Evolutionary conservation across 805 yeast species (phyloP), one percentile per base, ranked within the genome.

Genomic region (Candida maesae): DNA sequence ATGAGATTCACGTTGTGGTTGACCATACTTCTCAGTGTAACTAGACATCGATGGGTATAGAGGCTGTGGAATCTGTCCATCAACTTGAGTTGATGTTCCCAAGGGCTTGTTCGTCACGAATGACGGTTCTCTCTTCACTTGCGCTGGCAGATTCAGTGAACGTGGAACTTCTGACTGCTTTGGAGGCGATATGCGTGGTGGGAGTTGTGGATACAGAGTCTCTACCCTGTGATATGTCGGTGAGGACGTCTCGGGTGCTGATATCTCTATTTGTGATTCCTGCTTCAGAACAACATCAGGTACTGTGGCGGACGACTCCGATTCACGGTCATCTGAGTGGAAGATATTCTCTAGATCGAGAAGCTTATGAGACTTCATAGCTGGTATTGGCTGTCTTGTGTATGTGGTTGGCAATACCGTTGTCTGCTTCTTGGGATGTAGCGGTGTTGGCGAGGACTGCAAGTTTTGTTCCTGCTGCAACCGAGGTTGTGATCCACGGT

Each of bases 181-280:
- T n/a, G n/a, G n/a, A n/a, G 31, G n/a, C 31, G 13, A 25, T 5
- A 13, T 24, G 28, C 14, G 26, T 19, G 17, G 36, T 33, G 38
- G 38, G 3, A 35, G 25, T 13, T 19, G 19, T 19, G 39, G 46
- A 26, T 46, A 36, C 2, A 50, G 27, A 1, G 58, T 58, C 36
- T 57, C 61, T 3, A 50, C 45, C 29, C 52, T 43, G 33, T 58
- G 62, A 35, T 53, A 56, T 6, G 53, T 28, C 2, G 63, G 63
- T 2, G 63, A 58, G 2, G 61, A 56, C 1, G 55, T 47, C 41
- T 55, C 59, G 19, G 49, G 43, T 1, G 49, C 60, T 18, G 54
- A 48, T 3, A 50, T 50, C 2, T 15, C 13, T 11, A 41, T 19
- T 10, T 23, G 26, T 9, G 32, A 24, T 3, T 36, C 46, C 9